phyloP scores from a whole-genome alignment of 495 filamentous ascomycete species.

The Elasticomyces elasticus region DNA sequence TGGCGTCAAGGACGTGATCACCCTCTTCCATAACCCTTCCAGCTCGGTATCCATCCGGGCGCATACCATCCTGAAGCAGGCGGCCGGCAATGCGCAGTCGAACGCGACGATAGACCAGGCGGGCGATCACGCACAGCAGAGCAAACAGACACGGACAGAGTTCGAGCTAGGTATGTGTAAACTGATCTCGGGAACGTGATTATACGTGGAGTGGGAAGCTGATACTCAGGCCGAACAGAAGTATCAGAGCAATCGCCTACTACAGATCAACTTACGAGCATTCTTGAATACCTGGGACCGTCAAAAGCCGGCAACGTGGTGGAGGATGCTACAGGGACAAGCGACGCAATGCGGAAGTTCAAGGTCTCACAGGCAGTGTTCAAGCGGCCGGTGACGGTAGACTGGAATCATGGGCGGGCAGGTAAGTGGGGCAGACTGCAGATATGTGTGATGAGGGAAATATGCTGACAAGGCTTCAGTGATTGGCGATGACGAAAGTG shows the following conservation, averaged over 20 bases:
- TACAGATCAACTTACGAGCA: constrained; percentile 69
- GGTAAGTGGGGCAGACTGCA: constrained; percentile 28
- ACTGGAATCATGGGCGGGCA: constrained; percentile 85
- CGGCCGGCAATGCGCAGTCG: constrained; percentile 49
- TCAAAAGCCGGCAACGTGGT: constrained; percentile 51
- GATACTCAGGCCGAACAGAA: constrained; percentile 33
- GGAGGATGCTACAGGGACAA: constrained; percentile 55
- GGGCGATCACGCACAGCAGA: constrained; percentile 46
- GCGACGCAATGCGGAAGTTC: constrained; percentile 69
- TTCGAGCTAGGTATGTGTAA: constrained; percentile 59
- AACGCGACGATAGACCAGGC: constrained; percentile 58
- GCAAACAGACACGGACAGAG: constrained; percentile 46
- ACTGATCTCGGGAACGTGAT: constrained; percentile 28
- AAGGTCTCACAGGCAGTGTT: constrained; percentile 48
- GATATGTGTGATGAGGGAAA: neutral
- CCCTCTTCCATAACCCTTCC: constrained; percentile 81
- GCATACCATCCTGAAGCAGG: constrained; percentile 64
- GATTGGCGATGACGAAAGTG: constrained; percentile 66
- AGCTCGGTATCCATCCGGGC: constrained; percentile 54
- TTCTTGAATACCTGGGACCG: constrained; percentile 71
- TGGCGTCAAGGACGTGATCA: constrained; percentile 62
- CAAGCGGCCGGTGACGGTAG: constrained; percentile 66
- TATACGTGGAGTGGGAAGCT: neutral
- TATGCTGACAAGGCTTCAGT: constrained; percentile 28
- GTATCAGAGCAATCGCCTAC: constrained; percentile 76